phyloP scores from a whole-genome alignment of 164 flowering plant genomes.

The Sedum album region DNA sequence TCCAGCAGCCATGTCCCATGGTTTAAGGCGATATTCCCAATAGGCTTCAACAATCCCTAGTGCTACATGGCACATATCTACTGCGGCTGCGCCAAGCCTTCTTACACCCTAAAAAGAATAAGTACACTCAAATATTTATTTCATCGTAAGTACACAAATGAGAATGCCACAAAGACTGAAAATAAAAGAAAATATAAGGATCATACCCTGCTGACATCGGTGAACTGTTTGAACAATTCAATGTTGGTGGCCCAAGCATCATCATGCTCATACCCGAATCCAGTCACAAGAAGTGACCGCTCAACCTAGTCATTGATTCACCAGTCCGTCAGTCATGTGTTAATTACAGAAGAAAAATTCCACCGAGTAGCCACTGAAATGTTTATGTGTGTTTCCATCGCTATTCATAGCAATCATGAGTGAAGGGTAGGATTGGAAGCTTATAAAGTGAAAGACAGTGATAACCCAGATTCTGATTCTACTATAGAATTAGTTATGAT shows the following conservation, averaged over 20 bases:
- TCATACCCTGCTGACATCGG: conserved; percentile 85
- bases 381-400: too few relatives aligned
- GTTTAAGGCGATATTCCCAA: conserved; percentile 97
- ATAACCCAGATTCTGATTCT: background rate
- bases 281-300: conserved; percentile 86
- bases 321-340: too few relatives aligned
- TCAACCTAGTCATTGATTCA: conserved; percentile 53
- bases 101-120: conserved; percentile 64
- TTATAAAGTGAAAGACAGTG: background rate
- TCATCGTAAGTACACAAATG: background rate
- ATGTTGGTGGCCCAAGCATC: conserved; percentile 91
- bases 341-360: too few relatives aligned
- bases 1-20: conserved; percentile 99
- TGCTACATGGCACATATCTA: conserved; percentile 98
- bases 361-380: too few relatives aligned
- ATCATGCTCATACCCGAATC: conserved; percentile 97
- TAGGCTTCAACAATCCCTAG: conserved; percentile 93
- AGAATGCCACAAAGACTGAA: background rate
- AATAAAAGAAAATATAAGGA: background rate
- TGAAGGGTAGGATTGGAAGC: too few relatives aligned
- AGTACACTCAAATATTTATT: background rate
- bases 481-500: background rate
- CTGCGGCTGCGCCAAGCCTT: conserved; percentile 96
- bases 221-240: conserved; percentile 77
- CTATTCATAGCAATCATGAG: too few relatives aligned